phyloP scores from a whole-genome alignment of 305 asterid genomes.

The Stenogyne calaminthoides region DNA sequence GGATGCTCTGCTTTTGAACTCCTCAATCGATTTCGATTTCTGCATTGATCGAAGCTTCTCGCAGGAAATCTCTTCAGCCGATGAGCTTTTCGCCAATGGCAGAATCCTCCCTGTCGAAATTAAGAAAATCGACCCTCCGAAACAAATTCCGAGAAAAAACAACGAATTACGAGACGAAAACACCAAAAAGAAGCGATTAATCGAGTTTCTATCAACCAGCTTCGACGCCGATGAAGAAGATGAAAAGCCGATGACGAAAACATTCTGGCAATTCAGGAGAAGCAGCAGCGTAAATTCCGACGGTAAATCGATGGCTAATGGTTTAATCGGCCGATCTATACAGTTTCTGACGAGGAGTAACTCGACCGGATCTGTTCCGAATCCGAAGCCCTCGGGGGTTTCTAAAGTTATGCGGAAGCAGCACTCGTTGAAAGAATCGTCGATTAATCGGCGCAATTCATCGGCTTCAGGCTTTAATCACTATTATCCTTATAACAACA shows the following conservation, averaged over 20 bases:
- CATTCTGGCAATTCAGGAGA: conserved; percentile 82
- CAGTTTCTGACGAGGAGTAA: conserved; percentile 67
- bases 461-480: conserved; percentile 30
- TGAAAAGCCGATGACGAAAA: conserved; percentile 38
- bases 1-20: conserved; percentile 47
- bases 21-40: conserved; percentile 72
- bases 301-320: background rate
- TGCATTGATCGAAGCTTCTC: conserved; percentile 34
- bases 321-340: conserved; percentile 50
- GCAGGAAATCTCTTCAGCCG: conserved; percentile 62
- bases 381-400: conserved; percentile 38
- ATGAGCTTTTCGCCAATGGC: conserved; percentile 85
- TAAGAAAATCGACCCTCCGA: conserved; percentile 34
- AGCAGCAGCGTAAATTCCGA: conserved; percentile 71
- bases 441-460: conserved; percentile 35
- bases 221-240: conserved; percentile 35
- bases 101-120: conserved; percentile 68
- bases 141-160: conserved; percentile 17
- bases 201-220: conserved; percentile 57
- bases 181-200: conserved; percentile 58
- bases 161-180: conserved; percentile 13
- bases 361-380: conserved; percentile 87
- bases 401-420: conserved; percentile 53
- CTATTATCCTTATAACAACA: conserved; percentile 27
- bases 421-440: conserved; percentile 50